Percentiles rank a stretch among this genome's conserved stretches.
phyloP scores from a whole-genome alignment of 768 basidiomycete species.

The Melanogaster broomeanus region DNA sequence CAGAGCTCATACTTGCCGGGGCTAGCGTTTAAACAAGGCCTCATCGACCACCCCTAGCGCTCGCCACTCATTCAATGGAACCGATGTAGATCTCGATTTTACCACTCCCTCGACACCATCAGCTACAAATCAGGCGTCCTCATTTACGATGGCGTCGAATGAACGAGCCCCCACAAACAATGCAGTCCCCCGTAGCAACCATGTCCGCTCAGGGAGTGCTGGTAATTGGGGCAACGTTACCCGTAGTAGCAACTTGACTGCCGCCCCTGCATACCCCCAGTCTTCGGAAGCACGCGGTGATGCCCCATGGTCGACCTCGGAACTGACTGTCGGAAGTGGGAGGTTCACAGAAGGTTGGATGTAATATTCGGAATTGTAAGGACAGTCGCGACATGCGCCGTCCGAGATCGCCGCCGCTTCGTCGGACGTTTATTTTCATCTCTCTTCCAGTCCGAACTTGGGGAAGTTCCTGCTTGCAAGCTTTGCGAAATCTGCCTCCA shows the following conservation, averaged over 20 bases:
- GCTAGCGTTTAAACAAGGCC: conserved; percentile 48
- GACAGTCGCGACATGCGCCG: conserved; percentile 5
- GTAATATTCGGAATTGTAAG: conserved; percentile 15
- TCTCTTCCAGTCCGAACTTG: conserved; percentile 5
- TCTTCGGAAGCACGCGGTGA: conserved; percentile 54
- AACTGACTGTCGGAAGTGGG: conserved; percentile 49
- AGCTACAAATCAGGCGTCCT: conserved; percentile 44
- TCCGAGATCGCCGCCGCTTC: conserved; percentile 37
- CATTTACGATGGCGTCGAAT: conserved; percentile 37
- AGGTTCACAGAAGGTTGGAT: conserved; percentile 57
- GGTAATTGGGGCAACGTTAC: conserved; percentile 75
- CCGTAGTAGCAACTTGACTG: conserved; percentile 52
- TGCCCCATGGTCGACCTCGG: conserved; percentile 61
- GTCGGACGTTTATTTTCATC: conserved; percentile 43
- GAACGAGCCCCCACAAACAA: conserved; percentile 39
- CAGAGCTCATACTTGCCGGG: conserved; percentile 24
- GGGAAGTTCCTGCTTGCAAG: conserved; percentile 3
- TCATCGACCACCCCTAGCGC: conserved; percentile 51
- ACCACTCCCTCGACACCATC: conserved; percentile 56
- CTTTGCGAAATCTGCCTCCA: conserved; percentile 8
- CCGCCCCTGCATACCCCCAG: conserved; percentile 53
- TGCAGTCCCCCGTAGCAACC: conserved; percentile 50
- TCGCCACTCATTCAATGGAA: conserved; percentile 77
- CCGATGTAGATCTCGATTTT: conserved; percentile 63
- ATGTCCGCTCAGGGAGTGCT: conserved; percentile 77